Percentiles rank a stretch among this genome's conserved stretches.
phyloP scores from a whole-genome alignment of 805 yeast species.

The Kuraishia capsulata region DNA sequence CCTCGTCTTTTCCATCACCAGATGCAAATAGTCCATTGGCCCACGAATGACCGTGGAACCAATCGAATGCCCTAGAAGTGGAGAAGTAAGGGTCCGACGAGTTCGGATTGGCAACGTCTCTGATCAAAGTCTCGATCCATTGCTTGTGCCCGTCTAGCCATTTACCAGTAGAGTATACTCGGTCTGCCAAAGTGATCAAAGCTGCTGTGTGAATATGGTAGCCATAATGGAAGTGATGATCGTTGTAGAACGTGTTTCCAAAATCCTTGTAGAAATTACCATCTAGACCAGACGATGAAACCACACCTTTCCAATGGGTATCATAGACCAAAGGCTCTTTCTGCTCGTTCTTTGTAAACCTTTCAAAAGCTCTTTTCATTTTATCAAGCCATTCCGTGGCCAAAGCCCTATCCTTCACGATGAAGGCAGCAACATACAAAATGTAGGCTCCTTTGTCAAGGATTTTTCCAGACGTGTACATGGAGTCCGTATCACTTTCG shows the following conservation, averaged over 20 bases:
- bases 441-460: conserved; percentile 84
- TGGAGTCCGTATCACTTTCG: conserved; percentile 66
- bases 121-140: conserved; percentile 43
- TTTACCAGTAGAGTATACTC: conserved; percentile 16
- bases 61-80: conserved; percentile 56
- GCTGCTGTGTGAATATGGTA: conserved; percentile 69
- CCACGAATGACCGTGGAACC: conserved; percentile 69
- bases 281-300: conserved; percentile 54
- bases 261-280: conserved; percentile 50
- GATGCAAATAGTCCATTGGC: conserved; percentile 64
- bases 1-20: conserved; percentile 71
- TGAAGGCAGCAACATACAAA: conserved; percentile 57
- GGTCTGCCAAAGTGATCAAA: conserved; percentile 46
- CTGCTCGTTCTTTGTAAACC: conserved; percentile 62
- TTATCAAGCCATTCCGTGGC: conserved; percentile 42
- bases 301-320: conserved; percentile 61
- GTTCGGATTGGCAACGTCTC: conserved; percentile 53
- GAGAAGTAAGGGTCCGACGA: conserved; percentile 47
- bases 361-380: conserved; percentile 55
- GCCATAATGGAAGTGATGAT: conserved; percentile 74
- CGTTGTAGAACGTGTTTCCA: conserved; percentile 65
- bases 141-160: background rate
- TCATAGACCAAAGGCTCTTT: conserved; percentile 67
- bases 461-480: conserved; percentile 76
- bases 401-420: conserved; percentile 45